Evolutionary conservation across 2,329 filamentous ascomycete species (phyloP).

Genomic region (Knufia fluminis): DNA sequence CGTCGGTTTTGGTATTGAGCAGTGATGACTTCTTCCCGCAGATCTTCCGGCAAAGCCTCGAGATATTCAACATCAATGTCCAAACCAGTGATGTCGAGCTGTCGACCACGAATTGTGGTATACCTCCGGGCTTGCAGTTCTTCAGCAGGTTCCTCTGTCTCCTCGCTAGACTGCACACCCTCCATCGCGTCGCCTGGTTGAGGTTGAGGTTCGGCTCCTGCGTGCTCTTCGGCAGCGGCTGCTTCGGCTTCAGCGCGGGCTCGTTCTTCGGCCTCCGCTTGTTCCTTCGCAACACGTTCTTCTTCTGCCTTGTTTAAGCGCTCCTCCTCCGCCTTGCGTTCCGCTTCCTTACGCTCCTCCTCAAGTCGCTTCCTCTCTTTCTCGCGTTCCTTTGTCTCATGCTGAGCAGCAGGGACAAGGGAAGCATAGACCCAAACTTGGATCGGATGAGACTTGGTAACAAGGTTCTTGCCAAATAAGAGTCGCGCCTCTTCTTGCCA

Average conservation of each 20-base stretch:
- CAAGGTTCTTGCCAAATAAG: constrained; percentile 61
- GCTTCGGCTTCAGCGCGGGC: constrained; percentile 43
- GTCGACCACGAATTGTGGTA: constrained; percentile 74
- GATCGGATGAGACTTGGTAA: constrained; percentile 62
- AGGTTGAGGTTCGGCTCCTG: constrained; percentile 26
- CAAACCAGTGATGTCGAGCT: constrained; percentile 86
- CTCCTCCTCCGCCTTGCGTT: constrained; percentile 62
- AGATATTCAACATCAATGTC: constrained; percentile 93
- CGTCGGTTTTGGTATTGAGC: constrained; percentile 77
- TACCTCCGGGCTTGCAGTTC: constrained; percentile 56
- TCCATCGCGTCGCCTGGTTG: constrained; percentile 54
- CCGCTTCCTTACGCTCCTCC: constrained; percentile 51
- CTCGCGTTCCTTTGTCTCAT: constrained; percentile 65
- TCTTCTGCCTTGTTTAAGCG: constrained; percentile 60
- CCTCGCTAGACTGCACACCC: constrained; percentile 53
- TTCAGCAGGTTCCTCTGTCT: constrained; percentile 30
- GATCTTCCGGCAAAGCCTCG: constrained; percentile 92
- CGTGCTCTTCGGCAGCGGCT: constrained; percentile 13
- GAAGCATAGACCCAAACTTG: constrained; percentile 59
- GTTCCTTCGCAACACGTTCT: constrained; percentile 56
- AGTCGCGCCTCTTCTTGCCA: constrained; percentile 88
- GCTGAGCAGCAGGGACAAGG: constrained; percentile 75
- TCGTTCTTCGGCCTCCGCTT: constrained; percentile 43
- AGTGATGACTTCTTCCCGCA: constrained; percentile 91
- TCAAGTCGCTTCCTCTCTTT: constrained; percentile 52